Percentiles rank a stretch among this genome's conserved stretches.
Evolutionary conservation across 73 alveolate genomes (phyloP).

Genomic region (Uronychia setigera): DNA sequence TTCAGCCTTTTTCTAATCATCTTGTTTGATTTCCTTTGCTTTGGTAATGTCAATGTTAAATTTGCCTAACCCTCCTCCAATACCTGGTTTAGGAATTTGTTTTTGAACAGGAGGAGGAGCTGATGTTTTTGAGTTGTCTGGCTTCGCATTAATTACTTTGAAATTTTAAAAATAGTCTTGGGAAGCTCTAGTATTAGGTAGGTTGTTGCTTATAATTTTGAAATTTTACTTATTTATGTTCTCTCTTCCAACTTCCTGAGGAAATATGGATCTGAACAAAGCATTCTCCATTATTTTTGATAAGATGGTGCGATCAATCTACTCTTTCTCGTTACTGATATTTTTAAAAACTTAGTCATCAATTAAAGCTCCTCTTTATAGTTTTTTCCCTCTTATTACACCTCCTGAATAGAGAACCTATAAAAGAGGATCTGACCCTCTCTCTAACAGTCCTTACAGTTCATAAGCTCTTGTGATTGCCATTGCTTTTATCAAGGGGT

Average conservation of each 20-base stretch:
- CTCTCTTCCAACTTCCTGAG: background rate
- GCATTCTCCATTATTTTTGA: background rate
- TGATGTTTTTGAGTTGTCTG: background rate
- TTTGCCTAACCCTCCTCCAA: too few species aligned
- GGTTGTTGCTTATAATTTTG: background rate
- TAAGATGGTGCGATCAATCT: too few species aligned
- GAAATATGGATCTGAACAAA: background rate
- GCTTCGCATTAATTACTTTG: background rate
- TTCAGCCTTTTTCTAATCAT: too few species aligned
- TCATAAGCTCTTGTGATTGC: conserved; percentile 96
- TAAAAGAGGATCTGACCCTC: conserved; percentile 66
- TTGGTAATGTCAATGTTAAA: too few species aligned
- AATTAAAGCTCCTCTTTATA: conserved; percentile 72
- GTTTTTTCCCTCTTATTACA: conserved; percentile 84
- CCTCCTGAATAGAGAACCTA: conserved; percentile 89
- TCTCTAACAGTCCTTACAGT: conserved; percentile 72
- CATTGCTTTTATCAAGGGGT: conserved; percentile 85
- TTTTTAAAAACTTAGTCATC: conserved; percentile 40
- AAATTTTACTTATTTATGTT: too few species aligned
- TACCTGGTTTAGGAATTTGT: too few species aligned
- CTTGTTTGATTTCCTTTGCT: too few species aligned
- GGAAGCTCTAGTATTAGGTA: background rate
- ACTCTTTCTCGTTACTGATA: too few species aligned
- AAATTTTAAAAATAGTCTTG: background rate
- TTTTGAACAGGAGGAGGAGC: conserved; percentile 7